These are phyloP conservation scores for Aspergillus fischeri DNA, from an alignment of 2,329 filamentous ascomycete genomes.

Conservation along the genomic window DNA sequence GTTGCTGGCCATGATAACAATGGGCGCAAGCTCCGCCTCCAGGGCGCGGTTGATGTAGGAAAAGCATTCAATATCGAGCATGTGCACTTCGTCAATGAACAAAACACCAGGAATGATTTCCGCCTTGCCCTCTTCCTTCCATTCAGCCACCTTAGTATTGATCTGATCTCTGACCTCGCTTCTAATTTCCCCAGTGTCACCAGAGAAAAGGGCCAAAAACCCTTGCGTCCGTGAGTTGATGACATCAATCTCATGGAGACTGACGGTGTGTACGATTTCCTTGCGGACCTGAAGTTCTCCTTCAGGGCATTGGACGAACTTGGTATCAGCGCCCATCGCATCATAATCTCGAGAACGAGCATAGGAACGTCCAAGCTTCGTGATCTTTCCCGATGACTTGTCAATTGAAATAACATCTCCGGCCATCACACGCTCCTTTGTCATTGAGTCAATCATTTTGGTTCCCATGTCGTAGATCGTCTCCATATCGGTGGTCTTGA, in stretches of 20 bases:
- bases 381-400: slow-evolving; percentile 97
- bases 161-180: slow-evolving; percentile 98
- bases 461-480: slow-evolving; percentile 99
- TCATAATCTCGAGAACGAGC: slow-evolving; percentile 96
- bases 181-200: slow-evolving; percentile 95
- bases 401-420: slow-evolving; percentile 98
- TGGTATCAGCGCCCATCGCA: slow-evolving; percentile 97
- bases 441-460: slow-evolving; percentile 99
- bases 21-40: slow-evolving; percentile 89
- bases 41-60: slow-evolving; percentile 96
- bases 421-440: slow-evolving; percentile 97
- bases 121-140: slow-evolving; percentile 99
- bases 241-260: slow-evolving; percentile 96
- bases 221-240: slow-evolving; percentile 99
- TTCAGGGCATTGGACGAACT: slow-evolving; percentile 95
- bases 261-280: slow-evolving; percentile 95
- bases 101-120: slow-evolving; percentile 95
- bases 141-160: slow-evolving; percentile 97
- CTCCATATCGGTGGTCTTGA: slow-evolving; percentile 99
- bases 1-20: slow-evolving; percentile 99
- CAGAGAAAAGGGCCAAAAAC: slow-evolving; percentile 93
- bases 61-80: slow-evolving; percentile 99
- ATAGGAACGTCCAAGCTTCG: slow-evolving; percentile 91
- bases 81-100: slow-evolving; percentile 99
- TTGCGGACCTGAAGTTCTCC: slow-evolving; percentile 96